phyloP scores from a whole-genome alignment of 768 basidiomycete species.

The Pleurotus citrinopileatus region DNA sequence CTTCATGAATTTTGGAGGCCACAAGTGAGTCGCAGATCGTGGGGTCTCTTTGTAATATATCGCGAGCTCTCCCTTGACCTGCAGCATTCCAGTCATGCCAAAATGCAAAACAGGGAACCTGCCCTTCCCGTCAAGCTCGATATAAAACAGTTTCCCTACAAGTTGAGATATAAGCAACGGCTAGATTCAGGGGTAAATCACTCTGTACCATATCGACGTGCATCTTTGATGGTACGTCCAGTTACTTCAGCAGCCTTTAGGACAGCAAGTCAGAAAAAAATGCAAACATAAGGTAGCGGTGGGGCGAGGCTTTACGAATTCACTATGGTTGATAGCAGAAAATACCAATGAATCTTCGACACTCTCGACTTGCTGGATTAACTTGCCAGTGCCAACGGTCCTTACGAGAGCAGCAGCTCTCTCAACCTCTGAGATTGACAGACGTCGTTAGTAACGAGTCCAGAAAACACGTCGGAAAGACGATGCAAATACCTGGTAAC shows the following conservation, averaged over 20 bases:
- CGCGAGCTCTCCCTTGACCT: conserved; percentile 50
- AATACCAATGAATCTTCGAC: conserved; percentile 63
- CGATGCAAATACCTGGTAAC: not conserved
- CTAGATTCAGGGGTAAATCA: not conserved
- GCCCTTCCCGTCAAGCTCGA: conserved; percentile 60
- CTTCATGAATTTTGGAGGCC: conserved; percentile 72
- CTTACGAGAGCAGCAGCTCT: conserved; percentile 57
- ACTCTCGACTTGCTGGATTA: conserved; percentile 55
- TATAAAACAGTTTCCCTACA: conserved; percentile 63
- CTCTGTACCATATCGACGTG: conserved; percentile 53
- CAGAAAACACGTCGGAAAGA: not conserved
- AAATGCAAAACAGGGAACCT: conserved; percentile 72
- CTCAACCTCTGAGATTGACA: conserved; percentile 56
- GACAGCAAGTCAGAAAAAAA: conserved; percentile 4
- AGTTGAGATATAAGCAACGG: not conserved
- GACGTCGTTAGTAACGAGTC: not conserved
- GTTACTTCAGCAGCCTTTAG: conserved; percentile 51
- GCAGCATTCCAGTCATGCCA: conserved; percentile 86
- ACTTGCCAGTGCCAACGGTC: conserved; percentile 47
- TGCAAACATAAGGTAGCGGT: too few species aligned
- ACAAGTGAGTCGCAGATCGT: conserved; percentile 37
- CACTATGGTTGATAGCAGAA: conserved; percentile 46
- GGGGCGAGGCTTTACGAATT: conserved; percentile 62
- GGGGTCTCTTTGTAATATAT: conserved; percentile 48
- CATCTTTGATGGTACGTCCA: conserved; percentile 44